Evolutionary conservation across 2,329 filamentous ascomycete genomes (phyloP).

Genomic region (Scedosporium aurantiacum): DNA sequence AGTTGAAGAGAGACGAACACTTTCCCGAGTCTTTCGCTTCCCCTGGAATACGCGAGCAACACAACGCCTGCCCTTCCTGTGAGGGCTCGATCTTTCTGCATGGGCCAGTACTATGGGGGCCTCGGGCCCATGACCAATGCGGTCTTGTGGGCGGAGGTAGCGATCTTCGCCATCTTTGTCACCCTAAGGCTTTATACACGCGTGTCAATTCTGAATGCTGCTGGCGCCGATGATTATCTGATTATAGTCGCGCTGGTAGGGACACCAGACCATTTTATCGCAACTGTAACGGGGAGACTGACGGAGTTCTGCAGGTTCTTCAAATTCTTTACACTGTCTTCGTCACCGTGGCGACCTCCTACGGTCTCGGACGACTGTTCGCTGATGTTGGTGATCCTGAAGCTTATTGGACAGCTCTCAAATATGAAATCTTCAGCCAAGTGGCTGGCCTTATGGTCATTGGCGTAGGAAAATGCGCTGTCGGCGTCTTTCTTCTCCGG

Average conservation of each 20-base stretch:
- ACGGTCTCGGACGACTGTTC: not conserved
- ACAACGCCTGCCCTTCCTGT: not conserved
- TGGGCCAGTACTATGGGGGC: not conserved
- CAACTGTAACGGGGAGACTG: not conserved
- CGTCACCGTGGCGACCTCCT: not conserved
- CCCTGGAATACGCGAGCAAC: not conserved
- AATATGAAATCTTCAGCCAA: conserved; percentile 1
- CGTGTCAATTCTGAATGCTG: not conserved
- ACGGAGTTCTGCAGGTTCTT: not conserved
- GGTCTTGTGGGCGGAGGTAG: not conserved
- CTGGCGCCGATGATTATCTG: not conserved
- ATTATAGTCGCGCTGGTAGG: not conserved
- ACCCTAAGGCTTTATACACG: not conserved
- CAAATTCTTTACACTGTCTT: conserved; percentile 1
- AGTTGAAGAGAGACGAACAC: not conserved
- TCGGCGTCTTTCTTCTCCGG: conserved; percentile 14
- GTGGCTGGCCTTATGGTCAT: conserved; percentile 11
- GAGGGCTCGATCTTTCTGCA: not conserved
- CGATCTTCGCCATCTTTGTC: not conserved
- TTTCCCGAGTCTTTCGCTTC: not conserved
- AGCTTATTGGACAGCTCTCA: not conserved
- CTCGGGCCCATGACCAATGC: conserved; percentile 1
- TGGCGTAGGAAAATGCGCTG: conserved; percentile 8
- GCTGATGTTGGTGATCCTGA: not conserved
- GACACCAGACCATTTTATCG: not conserved